Evolutionary conservation across 2,329 filamentous ascomycete genomes (phyloP), one percentile per base, ranked within the genome.

Genomic region (Hortaea werneckii): DNA sequence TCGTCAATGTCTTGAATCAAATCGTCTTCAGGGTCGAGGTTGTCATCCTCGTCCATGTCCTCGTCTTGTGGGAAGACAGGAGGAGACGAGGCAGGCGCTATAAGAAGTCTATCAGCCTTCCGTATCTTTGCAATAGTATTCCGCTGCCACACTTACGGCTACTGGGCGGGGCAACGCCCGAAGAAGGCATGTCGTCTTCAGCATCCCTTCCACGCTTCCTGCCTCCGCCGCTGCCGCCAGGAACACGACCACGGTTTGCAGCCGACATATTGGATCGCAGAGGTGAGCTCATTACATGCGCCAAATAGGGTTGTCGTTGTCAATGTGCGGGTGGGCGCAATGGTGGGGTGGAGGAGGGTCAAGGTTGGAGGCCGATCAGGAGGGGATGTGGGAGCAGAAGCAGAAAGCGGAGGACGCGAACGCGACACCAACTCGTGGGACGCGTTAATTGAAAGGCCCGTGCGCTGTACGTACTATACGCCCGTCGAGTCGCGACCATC

Each of bases 201-300:
- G 75, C 74, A 57, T 83, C 81, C 67, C 81, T 75, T 32, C 74
- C 72, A 57, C 82, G 76, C 66, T 85, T 85, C 50, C 78, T 73
- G 50, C 74, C 68, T 53, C 69, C 74, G 52, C 78, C 73, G 50
- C 74, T 68, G 53, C 69, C 75, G 52, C 69, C 58, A 44, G 68
- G 69, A 12, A 68, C 67, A 46, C 76, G 65, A 44, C 87, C 86
- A 56, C 87, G 80, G 68, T 94, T 95, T 58, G 82, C 87, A 54
- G 88, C 89, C 50, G 83, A 80, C 74, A 85, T 83, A 68, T 82
- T 87, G 57, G 81, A 76, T 66, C 83, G 82, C 50, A 94, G 76
- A 64, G 89, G 88, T 65, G 87, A 94, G 73, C 86, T 94, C 62
- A 37, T 26, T 20, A 20, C 20, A 20, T 20, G 20, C 20, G 20